Evolutionary conservation across 2,329 filamentous ascomycete species (phyloP), one percentile per base, ranked within the genome.

Genomic region (Neodidymelliopsis sp.): DNA sequence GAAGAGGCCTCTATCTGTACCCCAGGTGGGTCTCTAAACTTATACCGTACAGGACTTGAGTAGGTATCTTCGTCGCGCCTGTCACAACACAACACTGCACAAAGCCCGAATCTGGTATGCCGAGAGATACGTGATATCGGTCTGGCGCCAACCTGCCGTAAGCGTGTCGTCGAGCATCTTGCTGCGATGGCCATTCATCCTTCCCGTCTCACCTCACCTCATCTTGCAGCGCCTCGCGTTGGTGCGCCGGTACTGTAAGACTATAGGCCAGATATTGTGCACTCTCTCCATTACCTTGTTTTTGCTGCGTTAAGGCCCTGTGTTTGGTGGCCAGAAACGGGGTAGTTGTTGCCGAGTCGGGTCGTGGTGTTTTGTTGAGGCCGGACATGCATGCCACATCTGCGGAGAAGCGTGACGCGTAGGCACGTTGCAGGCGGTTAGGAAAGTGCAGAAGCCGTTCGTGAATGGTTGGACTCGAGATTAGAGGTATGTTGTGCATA

Each of bases 321-420:
- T 41, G 37, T 42, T 36, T 50, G 51, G 45, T 49, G 39, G 37
- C 30, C 20, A 16, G 11, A 31, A 4, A 22, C 39, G 37, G 28
- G 23, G 24, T 28, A 23, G 9, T 8, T 27, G 9, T 19, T 49
- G 46, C 46, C 46, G 48, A 54, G 48, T 29, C 45, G 37, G 37
- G 35, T 16, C 7, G 4, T 51, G 25, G 12, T 12, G 31, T 57
- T 61, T 58, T 61, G 59, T 62, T 64, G 59, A 53, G 56, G 42
- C 23, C 34, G 47, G 37, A 47, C 36, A 49, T 53, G 59, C 56
- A 56, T 55, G 48, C 22, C 35, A 33, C 12, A 38, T 41, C 28
- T 60, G 60, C 47, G 39, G 39, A 49, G 39, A 49, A 54, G 56
- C 54, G 48, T 50, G 38, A 57, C 57, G 59, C 53, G 53, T 54